Conservation (phyloP, 345 rosid species). For the Arabis alpina region DNA sequence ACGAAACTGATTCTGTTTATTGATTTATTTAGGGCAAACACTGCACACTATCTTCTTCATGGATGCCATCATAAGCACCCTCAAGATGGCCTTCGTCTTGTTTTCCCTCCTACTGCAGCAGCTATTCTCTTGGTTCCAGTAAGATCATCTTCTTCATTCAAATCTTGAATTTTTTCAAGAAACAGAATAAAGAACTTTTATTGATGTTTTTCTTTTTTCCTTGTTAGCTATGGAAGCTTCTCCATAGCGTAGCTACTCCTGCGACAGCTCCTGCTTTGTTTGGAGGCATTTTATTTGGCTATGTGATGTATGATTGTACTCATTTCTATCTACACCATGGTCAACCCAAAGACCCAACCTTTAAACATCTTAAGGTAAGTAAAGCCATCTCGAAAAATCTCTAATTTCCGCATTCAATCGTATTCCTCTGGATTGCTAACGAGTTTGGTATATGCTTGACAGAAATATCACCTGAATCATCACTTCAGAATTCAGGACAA, state of each 20-base stretch:
- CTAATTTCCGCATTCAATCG: not conserved
- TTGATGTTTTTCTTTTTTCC: not conserved
- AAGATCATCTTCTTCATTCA: constrained; percentile 33
- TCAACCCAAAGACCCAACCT: constrained; percentile 52
- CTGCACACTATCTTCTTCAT: constrained; percentile 79
- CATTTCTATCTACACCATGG: constrained; percentile 82
- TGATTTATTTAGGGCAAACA: constrained; percentile 62
- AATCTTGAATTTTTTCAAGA: not conserved
- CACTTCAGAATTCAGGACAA: constrained; percentile 60
- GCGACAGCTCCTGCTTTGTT: constrained; percentile 65
- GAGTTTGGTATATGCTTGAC: constrained; percentile 39
- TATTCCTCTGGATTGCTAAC: not conserved
- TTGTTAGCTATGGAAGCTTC: constrained; percentile 59
- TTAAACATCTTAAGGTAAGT: constrained; percentile 63
- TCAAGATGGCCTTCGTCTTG: constrained; percentile 84
- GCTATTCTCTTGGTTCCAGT: constrained; percentile 72
- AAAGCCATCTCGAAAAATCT: not conserved
- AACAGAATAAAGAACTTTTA: not conserved
- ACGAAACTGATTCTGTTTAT: constrained; percentile 12
- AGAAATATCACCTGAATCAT: constrained; percentile 80
- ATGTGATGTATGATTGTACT: constrained; percentile 69
- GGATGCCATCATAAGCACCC: constrained; percentile 96
- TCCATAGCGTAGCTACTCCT: constrained; percentile 54
- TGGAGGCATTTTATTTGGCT: constrained; percentile 72
- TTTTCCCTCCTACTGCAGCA: constrained; percentile 82